These are phyloP conservation scores for Neurospora sp. DNA, from an alignment of 495 filamentous ascomycete genomes.

Conservation along the genomic window DNA sequence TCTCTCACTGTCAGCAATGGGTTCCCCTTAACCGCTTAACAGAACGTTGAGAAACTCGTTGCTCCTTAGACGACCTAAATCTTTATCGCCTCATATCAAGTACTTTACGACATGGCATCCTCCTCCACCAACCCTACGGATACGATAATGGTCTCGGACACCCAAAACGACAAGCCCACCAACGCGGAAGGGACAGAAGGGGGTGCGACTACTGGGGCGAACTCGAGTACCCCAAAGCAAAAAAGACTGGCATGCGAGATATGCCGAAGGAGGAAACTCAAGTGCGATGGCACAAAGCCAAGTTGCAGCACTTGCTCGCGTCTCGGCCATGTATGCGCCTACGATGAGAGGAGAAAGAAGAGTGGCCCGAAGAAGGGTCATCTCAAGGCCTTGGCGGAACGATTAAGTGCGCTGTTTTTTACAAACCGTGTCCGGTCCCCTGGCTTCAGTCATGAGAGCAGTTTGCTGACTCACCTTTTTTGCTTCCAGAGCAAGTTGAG, in stretches of 20 bases:
- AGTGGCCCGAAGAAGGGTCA: constrained; percentile 97
- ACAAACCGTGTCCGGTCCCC: constrained; percentile 7
- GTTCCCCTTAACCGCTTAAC: background rate
- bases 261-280: constrained; percentile 86
- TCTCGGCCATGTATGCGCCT: constrained; percentile 82
- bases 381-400: constrained; percentile 92
- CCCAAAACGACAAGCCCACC: constrained; percentile 17
- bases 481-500: constrained; percentile 75
- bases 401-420: constrained; percentile 57
- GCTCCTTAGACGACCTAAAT: background rate
- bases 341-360: constrained; percentile 94
- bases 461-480: background rate
- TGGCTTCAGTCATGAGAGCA: background rate
- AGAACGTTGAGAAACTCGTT: background rate
- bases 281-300: constrained; percentile 66
- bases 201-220: constrained; percentile 36
- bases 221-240: constrained; percentile 60
- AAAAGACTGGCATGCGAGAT: constrained; percentile 97
- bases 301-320: constrained; percentile 89
- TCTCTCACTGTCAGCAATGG: background rate
- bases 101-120: constrained; percentile 26
- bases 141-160: constrained; percentile 28
- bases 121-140: constrained; percentile 27
- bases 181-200: constrained; percentile 19
- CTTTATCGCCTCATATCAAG: background rate